phyloP scores from a whole-genome alignment of 306 rosid genomes.

The Chamaecrista fasciculata region DNA sequence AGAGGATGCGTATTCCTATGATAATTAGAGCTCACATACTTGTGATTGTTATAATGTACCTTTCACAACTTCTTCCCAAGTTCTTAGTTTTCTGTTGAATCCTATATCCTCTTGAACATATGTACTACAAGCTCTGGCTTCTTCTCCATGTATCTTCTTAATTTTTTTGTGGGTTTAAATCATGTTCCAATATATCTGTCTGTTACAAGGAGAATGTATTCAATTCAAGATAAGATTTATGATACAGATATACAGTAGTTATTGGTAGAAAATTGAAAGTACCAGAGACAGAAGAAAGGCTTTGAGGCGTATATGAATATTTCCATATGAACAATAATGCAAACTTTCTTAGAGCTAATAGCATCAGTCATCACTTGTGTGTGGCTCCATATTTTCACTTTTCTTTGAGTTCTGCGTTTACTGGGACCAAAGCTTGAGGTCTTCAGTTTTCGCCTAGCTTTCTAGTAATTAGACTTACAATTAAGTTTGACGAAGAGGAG shows the following conservation, averaged over 20 bases:
- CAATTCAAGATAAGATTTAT: constrained; percentile 30
- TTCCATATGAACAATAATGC: too few species aligned
- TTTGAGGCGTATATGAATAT: too few species aligned
- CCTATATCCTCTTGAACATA: constrained; percentile 33
- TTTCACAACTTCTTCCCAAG: constrained; percentile 7
- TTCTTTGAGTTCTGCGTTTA: too few species aligned
- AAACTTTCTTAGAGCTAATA: constrained; percentile 19
- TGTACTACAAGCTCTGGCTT: constrained; percentile 4
- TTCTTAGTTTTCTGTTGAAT: constrained; percentile 5
- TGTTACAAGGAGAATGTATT: constrained; percentile 18
- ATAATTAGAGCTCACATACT: constrained; percentile 31
- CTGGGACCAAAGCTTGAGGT: too few species aligned
- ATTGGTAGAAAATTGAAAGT: too few species aligned
- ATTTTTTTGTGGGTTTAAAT: constrained; percentile 2
- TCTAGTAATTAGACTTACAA: too few species aligned
- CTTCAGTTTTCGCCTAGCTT: too few species aligned
- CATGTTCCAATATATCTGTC: constrained; percentile 23
- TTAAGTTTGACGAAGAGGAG: too few species aligned
- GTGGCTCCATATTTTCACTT: too few species aligned
- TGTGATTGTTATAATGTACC: constrained; percentile 27
- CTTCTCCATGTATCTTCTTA: constrained; percentile 5
- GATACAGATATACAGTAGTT: too few species aligned
- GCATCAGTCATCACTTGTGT: constrained; percentile 11
- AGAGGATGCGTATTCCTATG: constrained; percentile 41
- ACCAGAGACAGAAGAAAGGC: too few species aligned